Evolutionary conservation across 2,329 filamentous ascomycete species (phyloP), one percentile per base, ranked within the genome.

Genomic region (Peltaster fructicola): DNA sequence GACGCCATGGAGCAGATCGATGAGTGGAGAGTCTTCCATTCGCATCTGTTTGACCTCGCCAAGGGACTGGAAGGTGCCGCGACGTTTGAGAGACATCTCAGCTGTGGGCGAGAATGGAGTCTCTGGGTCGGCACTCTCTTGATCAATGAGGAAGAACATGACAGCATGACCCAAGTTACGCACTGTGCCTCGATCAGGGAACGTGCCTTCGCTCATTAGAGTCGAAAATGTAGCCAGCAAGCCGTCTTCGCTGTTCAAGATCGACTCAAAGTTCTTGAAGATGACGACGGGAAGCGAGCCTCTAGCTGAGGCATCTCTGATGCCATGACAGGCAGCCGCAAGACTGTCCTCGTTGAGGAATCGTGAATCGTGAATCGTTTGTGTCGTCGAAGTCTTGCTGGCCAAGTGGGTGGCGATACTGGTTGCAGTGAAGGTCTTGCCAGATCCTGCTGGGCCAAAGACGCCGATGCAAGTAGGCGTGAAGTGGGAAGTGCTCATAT

Each of bases 1-100:
- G 8, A 45, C 34, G 11, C 46, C 44, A 24, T 48, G 46, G 3
- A 48, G 30, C 11, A 41, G 37, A 29, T 48, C 44, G 11, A 47
- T 25, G 9, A 48, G 30, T 6, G 35, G 24, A 1, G 43, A 39
- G 8, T 45, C 39, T 18, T 45, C 40, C 5, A 44, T 22, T 5
- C 9, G 10, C 19, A 26, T 25, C 10, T 32, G 24, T 17, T 20
- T 24, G 20, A 26, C 29, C 12, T 29, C 27, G 5, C 26, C 26
- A 7, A 22, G 20, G 10, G 26, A 25, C 13, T 26, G 30, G 12
- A 27, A 29, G 8, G 27, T 26, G 9, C 26, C 19, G 14, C 30
- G 23, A 5, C 23, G 20, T 17, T 27, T 9, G 6, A 28, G 13
- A 7, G 26, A 26, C 27, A 39, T 36, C 4, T 43, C 38, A 9